A percentile compares a stretch with the other conserved stretches of the same genome.
Conservation (phyloP, 306 rosid genomes). For the Parietaria judaica region DNA sequence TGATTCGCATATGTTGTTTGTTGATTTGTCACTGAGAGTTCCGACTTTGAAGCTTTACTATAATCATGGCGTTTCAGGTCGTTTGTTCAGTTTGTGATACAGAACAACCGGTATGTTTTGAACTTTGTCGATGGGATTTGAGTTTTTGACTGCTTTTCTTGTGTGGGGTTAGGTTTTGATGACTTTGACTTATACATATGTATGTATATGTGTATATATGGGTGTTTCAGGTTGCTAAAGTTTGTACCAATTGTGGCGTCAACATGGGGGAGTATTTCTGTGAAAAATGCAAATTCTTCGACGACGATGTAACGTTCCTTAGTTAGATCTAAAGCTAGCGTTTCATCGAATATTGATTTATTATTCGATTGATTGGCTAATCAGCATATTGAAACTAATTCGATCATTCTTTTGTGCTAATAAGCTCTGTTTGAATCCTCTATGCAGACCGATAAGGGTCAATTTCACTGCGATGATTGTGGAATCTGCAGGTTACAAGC, state of each 20-base stretch:
- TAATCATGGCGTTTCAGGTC: conserved; percentile 47
- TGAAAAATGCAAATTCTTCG: conserved; percentile 75
- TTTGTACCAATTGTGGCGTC: conserved; percentile 89
- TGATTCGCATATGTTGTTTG: background rate
- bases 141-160: too few relatives aligned
- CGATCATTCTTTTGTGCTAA: background rate
- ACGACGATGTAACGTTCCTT: conserved; percentile 65
- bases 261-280: conserved; percentile 96
- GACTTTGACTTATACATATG: too few relatives aligned
- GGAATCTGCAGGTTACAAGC: conserved; percentile 85
- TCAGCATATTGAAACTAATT: too few relatives aligned
- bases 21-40: background rate
- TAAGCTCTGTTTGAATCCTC: conserved; percentile 5
- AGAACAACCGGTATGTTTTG: conserved; percentile 75
- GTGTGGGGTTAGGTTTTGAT: too few relatives aligned
- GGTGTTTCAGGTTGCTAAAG: conserved; percentile 55
- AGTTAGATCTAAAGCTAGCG: background rate
- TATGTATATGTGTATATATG: too few relatives aligned
- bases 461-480: conserved; percentile 90
- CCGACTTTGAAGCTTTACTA: background rate
- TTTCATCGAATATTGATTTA: too few relatives aligned
- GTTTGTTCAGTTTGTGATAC: conserved; percentile 92
- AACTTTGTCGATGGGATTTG: background rate
- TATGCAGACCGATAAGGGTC: conserved; percentile 59
- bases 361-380: too few relatives aligned